Evolutionary conservation across 2,329 filamentous ascomycete species (phyloP).

Genomic region (Helicocarpus griseus): DNA sequence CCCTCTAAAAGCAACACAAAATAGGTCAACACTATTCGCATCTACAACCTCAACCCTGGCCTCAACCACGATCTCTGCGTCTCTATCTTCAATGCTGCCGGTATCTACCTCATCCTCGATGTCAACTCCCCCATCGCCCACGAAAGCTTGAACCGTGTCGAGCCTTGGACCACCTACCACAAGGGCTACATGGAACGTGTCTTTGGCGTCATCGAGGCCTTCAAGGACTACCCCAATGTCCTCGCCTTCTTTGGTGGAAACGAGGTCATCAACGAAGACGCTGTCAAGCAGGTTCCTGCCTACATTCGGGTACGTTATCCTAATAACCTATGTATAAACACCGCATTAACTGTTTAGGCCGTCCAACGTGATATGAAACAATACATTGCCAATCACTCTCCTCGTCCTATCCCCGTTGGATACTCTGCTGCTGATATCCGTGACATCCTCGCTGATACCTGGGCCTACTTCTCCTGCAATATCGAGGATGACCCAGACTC

Average conservation of each 20-base stretch:
- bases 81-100: slow-evolving; percentile 55
- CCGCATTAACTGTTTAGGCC: slow-evolving; percentile 33
- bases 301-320: slow-evolving; percentile 47
- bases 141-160: slow-evolving; percentile 46
- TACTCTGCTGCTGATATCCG: slow-evolving; percentile 60
- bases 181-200: slow-evolving; percentile 47
- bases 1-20: slow-evolving; percentile 3
- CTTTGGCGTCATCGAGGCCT: slow-evolving; percentile 55
- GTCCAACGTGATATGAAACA: slow-evolving; percentile 59
- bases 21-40: slow-evolving; percentile 52
- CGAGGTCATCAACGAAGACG: slow-evolving; percentile 57
- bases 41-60: slow-evolving; percentile 53
- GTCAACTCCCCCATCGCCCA: slow-evolving; percentile 53
- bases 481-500: slow-evolving; percentile 41
- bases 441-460: slow-evolving; percentile 49
- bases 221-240: slow-evolving; percentile 57
- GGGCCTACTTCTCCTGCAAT: slow-evolving; percentile 52
- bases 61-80: slow-evolving; percentile 53
- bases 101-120: slow-evolving; percentile 58
- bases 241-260: slow-evolving; percentile 60
- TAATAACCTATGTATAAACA: not conserved
- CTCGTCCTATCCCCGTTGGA: slow-evolving; percentile 54
- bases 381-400: slow-evolving; percentile 51
- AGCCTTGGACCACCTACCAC: slow-evolving; percentile 48
- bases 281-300: slow-evolving; percentile 42